Evolutionary conservation across 371 early-diverging fungal species (phyloP).

Genomic region (Mortierella sp.): DNA sequence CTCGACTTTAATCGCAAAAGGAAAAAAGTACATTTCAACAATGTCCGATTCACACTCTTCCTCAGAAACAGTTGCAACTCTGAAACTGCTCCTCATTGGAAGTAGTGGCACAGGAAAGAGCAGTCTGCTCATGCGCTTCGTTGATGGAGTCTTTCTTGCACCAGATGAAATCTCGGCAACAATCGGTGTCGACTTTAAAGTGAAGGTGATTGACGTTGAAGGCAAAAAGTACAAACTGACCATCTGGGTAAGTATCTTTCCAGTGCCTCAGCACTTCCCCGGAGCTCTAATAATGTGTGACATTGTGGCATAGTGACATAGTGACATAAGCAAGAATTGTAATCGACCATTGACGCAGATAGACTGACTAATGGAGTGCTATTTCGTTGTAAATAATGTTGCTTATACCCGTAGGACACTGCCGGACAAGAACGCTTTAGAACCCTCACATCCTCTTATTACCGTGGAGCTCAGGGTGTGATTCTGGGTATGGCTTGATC

Average conservation of each 20-base stretch:
- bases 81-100: slow-evolving; percentile 98
- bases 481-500: slow-evolving; percentile 78
- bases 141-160: slow-evolving; percentile 96
- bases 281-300: too few relatives aligned
- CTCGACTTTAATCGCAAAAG: not conserved
- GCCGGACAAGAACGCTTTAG: slow-evolving; percentile 99
- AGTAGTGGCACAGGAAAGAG: slow-evolving; percentile 99
- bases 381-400: not conserved
- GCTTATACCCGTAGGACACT: slow-evolving; percentile 88
- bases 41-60: slow-evolving; percentile 41
- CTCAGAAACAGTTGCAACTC: slow-evolving; percentile 72
- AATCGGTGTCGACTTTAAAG: slow-evolving; percentile 99
- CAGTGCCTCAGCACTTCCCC: not conserved
- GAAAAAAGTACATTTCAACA: not conserved
- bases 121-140: slow-evolving; percentile 95
- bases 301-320: not conserved
- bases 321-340: not conserved
- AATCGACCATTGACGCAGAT: not conserved
- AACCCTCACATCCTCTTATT: slow-evolving; percentile 99
- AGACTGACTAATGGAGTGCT: not conserved
- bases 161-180: slow-evolving; percentile 95
- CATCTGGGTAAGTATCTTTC: slow-evolving; percentile 83
- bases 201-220: slow-evolving; percentile 94
- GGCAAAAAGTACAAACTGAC: slow-evolving; percentile 96
- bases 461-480: slow-evolving; percentile 99